Percentiles rank a stretch among this genome's conserved stretches.
phyloP scores from a whole-genome alignment of 2,329 filamentous ascomycete genomes.

The Geosmithia putterillii region DNA sequence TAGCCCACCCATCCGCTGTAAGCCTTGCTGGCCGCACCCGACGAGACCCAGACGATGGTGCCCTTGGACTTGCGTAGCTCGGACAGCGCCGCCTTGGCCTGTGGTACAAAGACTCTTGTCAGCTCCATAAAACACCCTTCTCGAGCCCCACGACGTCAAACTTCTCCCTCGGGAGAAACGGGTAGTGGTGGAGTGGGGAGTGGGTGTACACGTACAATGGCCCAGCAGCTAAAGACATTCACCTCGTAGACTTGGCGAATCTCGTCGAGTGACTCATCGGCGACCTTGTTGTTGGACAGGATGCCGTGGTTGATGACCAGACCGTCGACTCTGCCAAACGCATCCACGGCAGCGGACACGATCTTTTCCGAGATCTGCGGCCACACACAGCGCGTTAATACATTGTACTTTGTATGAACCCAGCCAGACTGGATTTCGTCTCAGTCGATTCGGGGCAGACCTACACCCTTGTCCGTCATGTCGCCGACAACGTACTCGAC shows the following conservation, averaged over 20 bases:
- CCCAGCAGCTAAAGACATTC: slow-evolving; percentile 77
- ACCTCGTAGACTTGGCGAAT: slow-evolving; percentile 70
- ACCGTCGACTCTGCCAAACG: slow-evolving; percentile 66
- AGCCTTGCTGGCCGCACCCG: slow-evolving; percentile 56
- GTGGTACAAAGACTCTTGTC: background rate
- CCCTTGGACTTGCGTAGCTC: slow-evolving; percentile 57
- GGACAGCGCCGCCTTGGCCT: slow-evolving; percentile 61
- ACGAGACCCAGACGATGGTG: slow-evolving; percentile 66
- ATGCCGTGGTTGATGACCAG: slow-evolving; percentile 82
- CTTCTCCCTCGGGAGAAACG: background rate
- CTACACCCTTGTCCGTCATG: slow-evolving; percentile 37
- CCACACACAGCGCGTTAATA: too few species aligned
- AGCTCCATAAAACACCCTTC: too few species aligned
- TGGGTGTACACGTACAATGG: slow-evolving; percentile 54
- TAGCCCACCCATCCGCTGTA: slow-evolving; percentile 72
- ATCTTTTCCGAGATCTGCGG: slow-evolving; percentile 48
- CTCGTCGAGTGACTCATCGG: slow-evolving; percentile 52
- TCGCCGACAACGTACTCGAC: slow-evolving; percentile 46
- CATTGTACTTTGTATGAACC: background rate
- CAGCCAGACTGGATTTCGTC: background rate
- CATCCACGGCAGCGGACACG: slow-evolving; percentile 49
- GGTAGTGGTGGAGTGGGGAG: background rate
- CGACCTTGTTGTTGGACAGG: slow-evolving; percentile 63
- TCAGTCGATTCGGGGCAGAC: slow-evolving; percentile 5
- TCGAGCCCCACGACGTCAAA: background rate